Conservation (phyloP, 2,329 filamentous ascomycete genomes). For the Aureobasidium sp. region DNA sequence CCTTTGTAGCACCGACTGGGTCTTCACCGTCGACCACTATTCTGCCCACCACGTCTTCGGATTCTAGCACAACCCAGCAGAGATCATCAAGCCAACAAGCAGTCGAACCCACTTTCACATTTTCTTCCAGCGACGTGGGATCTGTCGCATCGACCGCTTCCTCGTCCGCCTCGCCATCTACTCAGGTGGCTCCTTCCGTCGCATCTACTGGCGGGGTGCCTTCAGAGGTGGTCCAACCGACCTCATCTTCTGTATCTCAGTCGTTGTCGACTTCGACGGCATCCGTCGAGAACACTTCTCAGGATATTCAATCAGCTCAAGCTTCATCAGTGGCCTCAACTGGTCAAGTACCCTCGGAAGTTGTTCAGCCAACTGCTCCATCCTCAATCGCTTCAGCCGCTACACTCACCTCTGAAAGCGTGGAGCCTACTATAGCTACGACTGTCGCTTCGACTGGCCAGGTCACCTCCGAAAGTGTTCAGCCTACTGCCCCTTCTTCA, state of each 20-base stretch:
- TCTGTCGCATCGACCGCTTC: neutral
- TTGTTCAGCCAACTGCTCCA: neutral
- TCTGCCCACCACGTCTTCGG: constrained; percentile 16
- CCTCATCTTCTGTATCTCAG: neutral
- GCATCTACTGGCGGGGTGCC: neutral
- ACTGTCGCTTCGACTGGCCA: constrained; percentile 1
- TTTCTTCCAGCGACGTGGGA: neutral
- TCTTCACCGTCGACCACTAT: constrained; percentile 18
- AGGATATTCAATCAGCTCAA: neutral
- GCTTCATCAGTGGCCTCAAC: constrained; percentile 2
- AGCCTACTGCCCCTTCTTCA: constrained; percentile 4
- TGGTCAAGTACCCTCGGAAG: neutral
- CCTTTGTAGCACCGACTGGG: constrained; percentile 15
- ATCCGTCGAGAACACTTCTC: neutral
- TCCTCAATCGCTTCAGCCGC: neutral
- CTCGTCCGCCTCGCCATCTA: neutral
- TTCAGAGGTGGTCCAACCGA: neutral
- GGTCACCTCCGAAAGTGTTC: neutral
- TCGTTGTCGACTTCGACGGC: neutral
- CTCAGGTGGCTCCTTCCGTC: neutral
- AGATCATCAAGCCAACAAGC: neutral
- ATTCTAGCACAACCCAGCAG: constrained; percentile 2
- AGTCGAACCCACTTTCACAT: neutral
- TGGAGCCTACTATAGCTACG: neutral
- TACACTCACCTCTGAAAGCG: neutral